phyloP scores from a whole-genome alignment of 148 eudicot species.

The Silene latifolia region DNA sequence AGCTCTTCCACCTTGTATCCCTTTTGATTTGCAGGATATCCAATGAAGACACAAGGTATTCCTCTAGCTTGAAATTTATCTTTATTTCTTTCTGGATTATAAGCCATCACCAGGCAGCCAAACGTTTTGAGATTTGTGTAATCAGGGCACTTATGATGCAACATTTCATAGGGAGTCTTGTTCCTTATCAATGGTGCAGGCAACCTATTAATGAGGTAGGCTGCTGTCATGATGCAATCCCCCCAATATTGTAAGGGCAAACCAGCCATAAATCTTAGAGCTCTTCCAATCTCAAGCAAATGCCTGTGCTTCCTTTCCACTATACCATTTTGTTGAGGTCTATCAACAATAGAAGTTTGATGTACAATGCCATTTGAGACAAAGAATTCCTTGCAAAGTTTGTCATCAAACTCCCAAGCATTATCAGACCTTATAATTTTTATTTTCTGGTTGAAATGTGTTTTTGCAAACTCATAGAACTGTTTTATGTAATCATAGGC shows the following conservation, averaged over 20 bases:
- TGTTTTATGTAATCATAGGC: no score
- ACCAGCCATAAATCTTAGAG: no score
- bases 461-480: no score
- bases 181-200: background rate
- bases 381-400: background rate
- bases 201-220: background rate
- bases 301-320: background rate
- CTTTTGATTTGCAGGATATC: no score
- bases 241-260: no score
- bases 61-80: slow-evolving; percentile 3
- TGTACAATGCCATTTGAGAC: background rate
- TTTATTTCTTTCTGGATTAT: background rate
- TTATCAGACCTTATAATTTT: background rate
- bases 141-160: background rate
- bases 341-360: background rate
- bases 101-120: background rate
- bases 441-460: no score
- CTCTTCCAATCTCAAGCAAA: no score
- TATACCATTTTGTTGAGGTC: background rate
- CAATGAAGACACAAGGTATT: no score
- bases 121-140: background rate
- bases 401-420: background rate
- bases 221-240: no score
- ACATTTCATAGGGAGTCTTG: background rate
- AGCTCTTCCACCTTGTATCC: no score